phyloP scores from a whole-genome alignment of 495 filamentous ascomycete genomes.

The Staphylotrichum tortipilum region DNA sequence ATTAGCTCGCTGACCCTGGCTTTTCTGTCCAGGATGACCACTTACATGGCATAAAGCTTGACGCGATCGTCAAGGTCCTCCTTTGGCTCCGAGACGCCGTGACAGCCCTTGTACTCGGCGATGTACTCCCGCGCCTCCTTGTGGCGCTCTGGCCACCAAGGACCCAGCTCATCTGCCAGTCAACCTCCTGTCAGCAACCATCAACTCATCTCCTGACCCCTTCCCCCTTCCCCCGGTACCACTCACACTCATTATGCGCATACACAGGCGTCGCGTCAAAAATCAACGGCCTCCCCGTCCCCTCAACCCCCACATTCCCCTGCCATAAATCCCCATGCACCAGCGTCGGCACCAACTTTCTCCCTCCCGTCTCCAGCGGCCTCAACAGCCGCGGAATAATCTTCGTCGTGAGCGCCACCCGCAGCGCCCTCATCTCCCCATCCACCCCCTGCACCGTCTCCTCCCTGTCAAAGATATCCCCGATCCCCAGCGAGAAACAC shows the following conservation, averaged over 20 bases:
- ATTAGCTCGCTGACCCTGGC: neutral
- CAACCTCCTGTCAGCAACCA: neutral
- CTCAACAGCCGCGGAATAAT: constrained; percentile 34
- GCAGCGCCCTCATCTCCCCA: constrained; percentile 11
- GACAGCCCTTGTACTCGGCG: neutral
- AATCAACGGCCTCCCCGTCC: constrained; percentile 13
- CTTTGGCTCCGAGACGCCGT: neutral
- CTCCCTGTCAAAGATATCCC: constrained; percentile 1
- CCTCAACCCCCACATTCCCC: constrained; percentile 26
- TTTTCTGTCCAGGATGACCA: no score
- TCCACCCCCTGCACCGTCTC: constrained; percentile 8
- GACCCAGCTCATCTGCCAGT: constrained; percentile 3
- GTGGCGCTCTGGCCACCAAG: neutral
- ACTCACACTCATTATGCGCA: neutral
- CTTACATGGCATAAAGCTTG: neutral
- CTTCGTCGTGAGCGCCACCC: constrained; percentile 20
- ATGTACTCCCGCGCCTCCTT: neutral
- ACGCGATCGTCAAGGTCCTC: neutral
- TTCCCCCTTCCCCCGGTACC: no score
- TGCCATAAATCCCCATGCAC: constrained; percentile 45
- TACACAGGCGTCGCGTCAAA: constrained; percentile 6
- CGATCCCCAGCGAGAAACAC: constrained; percentile 2
- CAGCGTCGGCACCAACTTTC: constrained; percentile 33
- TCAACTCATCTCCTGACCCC: no score
- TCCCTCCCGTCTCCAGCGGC: constrained; percentile 34